A percentile compares a stretch with the other conserved stretches of the same genome.
phyloP scores from a whole-genome alignment of 805 yeast genomes.

The Starmerella vaccinii region DNA sequence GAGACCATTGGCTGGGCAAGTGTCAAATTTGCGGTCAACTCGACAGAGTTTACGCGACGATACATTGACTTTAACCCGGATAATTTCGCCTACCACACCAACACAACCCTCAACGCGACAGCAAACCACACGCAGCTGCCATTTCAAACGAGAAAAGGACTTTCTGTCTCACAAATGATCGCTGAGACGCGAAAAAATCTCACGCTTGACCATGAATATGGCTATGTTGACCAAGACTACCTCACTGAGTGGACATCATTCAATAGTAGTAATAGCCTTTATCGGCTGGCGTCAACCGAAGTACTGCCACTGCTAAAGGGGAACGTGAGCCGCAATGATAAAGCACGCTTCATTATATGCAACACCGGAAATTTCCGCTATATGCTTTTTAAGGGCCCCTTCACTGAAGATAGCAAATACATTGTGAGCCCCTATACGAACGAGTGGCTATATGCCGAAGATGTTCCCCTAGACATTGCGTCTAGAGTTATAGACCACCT shows the following conservation, averaged over 20 bases:
- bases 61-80: slow-evolving; percentile 74
- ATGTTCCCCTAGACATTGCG: slow-evolving; percentile 52
- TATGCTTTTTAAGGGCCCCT: slow-evolving; percentile 75
- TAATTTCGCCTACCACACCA: slow-evolving; percentile 59
- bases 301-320: slow-evolving; percentile 39
- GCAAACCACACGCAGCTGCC: not conserved
- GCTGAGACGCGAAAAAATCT: slow-evolving; percentile 38
- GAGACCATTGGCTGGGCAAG: slow-evolving; percentile 90
- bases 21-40: slow-evolving; percentile 30
- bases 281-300: slow-evolving; percentile 45
- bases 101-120: slow-evolving; percentile 22
- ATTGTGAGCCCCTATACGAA: slow-evolving; percentile 80
- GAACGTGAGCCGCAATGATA: slow-evolving; percentile 27
- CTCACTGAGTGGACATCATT: slow-evolving; percentile 59
- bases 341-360: slow-evolving; percentile 46
- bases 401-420: slow-evolving; percentile 67
- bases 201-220: slow-evolving; percentile 46
- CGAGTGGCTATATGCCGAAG: slow-evolving; percentile 57
- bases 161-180: slow-evolving; percentile 39
- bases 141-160: slow-evolving; percentile 52
- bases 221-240: slow-evolving; percentile 57
- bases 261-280: slow-evolving; percentile 47
- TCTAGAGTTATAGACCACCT: slow-evolving; percentile 42
- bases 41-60: slow-evolving; percentile 41
- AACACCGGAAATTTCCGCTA: slow-evolving; percentile 86